These are phyloP conservation scores for Cytospora mali DNA, from an alignment of 2,329 filamentous ascomycete species.

Conservation along the genomic window DNA sequence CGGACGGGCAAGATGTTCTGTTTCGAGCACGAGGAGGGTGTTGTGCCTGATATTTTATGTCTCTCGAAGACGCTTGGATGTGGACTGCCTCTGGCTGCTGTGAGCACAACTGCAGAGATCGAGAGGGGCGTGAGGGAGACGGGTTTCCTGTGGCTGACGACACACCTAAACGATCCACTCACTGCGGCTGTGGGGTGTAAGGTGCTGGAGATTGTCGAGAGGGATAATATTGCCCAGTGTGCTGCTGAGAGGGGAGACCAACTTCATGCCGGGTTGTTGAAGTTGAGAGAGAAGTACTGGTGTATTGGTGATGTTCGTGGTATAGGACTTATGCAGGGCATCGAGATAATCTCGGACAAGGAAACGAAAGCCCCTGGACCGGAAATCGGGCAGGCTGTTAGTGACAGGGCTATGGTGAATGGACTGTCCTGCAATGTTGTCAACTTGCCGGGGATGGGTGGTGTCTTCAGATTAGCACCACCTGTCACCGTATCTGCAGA, in stretches of 20 bases:
- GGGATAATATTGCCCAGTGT: constrained; percentile 48
- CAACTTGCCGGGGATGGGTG: constrained; percentile 49
- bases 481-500: constrained; percentile 51
- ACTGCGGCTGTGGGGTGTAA: constrained; percentile 57
- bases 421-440: constrained; percentile 55
- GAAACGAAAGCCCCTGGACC: constrained; percentile 46
- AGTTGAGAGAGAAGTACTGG: constrained; percentile 50
- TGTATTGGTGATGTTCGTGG: constrained; percentile 58
- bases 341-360: constrained; percentile 52
- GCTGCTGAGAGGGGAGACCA: constrained; percentile 46
- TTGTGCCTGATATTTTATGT: constrained; percentile 53
- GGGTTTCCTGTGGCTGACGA: constrained; percentile 53
- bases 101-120: constrained; percentile 52
- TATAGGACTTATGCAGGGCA: constrained; percentile 51
- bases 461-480: constrained; percentile 54
- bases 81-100: constrained; percentile 52
- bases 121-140: constrained; percentile 47
- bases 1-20: constrained; percentile 61
- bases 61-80: constrained; percentile 59
- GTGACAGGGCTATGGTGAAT: constrained; percentile 45
- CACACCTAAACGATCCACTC: constrained; percentile 58
- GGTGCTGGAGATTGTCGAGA: constrained; percentile 55
- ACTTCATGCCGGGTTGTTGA: constrained; percentile 46
- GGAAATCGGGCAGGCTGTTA: constrained; percentile 47
- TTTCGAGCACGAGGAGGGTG: constrained; percentile 53